phyloP scores from a whole-genome alignment of 495 filamentous ascomycete genomes.

The Thozetella sp. region DNA sequence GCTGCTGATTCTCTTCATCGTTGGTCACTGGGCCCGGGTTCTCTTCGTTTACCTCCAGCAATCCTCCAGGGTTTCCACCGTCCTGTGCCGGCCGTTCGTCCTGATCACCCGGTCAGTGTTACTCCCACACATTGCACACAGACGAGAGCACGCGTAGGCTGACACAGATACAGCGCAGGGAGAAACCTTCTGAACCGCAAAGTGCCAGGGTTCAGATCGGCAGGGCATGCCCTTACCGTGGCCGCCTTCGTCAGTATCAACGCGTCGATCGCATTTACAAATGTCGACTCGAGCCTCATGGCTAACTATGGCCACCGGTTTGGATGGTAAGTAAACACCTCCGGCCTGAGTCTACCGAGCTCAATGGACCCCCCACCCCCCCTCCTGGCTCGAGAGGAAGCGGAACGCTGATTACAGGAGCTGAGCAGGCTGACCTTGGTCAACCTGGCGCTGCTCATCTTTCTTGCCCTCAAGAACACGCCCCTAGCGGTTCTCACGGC shows the following conservation, averaged over 20 bases:
- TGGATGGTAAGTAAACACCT: slow-evolving; percentile 58
- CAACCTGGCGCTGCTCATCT: slow-evolving; percentile 57
- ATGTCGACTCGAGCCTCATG: slow-evolving; percentile 32
- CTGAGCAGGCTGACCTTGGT: slow-evolving; percentile 56
- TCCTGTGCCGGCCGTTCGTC: slow-evolving; percentile 22
- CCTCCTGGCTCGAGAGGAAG: too few relatives aligned
- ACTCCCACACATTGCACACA: background rate
- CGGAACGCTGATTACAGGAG: too few relatives aligned
- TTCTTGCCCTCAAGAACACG: slow-evolving; percentile 62
- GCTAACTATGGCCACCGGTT: slow-evolving; percentile 37
- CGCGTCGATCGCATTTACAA: slow-evolving; percentile 46
- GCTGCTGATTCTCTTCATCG: slow-evolving; percentile 51
- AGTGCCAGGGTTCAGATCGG: slow-evolving; percentile 50
- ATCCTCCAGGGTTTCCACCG: slow-evolving; percentile 12
- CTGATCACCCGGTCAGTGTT: slow-evolving; percentile 20
- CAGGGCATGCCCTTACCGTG: slow-evolving; percentile 51
- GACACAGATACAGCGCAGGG: slow-evolving; percentile 20
- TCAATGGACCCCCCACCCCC: too few relatives aligned
- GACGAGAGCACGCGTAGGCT: background rate
- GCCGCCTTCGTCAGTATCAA: slow-evolving; percentile 52
- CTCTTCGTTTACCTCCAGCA: slow-evolving; percentile 20
- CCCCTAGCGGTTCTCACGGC: slow-evolving; percentile 58
- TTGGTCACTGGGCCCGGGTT: slow-evolving; percentile 46
- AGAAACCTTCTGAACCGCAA: slow-evolving; percentile 45
- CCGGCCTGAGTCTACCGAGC: too few relatives aligned